Base-by-base conservation (phyloP, 192 early-diverging fungal genomes). In the Geosiphon pyriformis region DNA sequence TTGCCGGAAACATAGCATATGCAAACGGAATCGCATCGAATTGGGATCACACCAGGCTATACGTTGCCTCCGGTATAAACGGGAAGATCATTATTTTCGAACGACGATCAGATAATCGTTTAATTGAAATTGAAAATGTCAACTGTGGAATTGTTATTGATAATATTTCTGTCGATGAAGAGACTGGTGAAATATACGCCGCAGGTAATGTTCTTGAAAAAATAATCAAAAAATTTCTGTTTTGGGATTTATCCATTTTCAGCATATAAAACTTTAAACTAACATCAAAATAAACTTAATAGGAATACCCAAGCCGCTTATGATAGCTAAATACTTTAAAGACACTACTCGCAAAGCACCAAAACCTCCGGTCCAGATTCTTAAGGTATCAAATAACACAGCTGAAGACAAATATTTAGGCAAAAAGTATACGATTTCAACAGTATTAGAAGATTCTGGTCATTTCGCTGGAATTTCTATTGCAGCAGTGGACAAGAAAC, bases 401-500 rank as follows among this genome's bases (percentile, higher is more conserved):
- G 46, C 6, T 42, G 7, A 6, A 42, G 46, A 12, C 35, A 65
- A 33, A 56, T 47, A 20, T 30, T 46, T 18, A 6, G 49, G 17
- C 3, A 15, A 1, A n/a, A 67, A 56, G 2, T 69, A 76, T n/a
- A 12, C 50, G 25, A 33, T 66, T 3, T 57, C 71, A 46, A 70
- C 56, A 1, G 52, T 77, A 18, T 42, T 74, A 20, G 51, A 50
- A 32, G 72, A 74, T 57, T 61, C 71, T 62, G 76, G 72, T 31
- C 23, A 66, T 22, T 69, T 70, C 56, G 62, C 69, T 31, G 61
- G 59, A 0, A 20, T 61, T 22, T 65, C 76, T 11, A 51, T 67
- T 0, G 64, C 72, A 0, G 76, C 72, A 42, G 58, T 72, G 31
- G 76, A 77, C 48, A 70, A 68, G 1, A 61, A 67, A 42, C 58